A percentile compares a stretch with the other conserved stretches of the same genome.
These are phyloP conservation scores for Myxozyma geophila DNA, from an alignment of 805 yeast genomes.

Conservation along the genomic window DNA sequence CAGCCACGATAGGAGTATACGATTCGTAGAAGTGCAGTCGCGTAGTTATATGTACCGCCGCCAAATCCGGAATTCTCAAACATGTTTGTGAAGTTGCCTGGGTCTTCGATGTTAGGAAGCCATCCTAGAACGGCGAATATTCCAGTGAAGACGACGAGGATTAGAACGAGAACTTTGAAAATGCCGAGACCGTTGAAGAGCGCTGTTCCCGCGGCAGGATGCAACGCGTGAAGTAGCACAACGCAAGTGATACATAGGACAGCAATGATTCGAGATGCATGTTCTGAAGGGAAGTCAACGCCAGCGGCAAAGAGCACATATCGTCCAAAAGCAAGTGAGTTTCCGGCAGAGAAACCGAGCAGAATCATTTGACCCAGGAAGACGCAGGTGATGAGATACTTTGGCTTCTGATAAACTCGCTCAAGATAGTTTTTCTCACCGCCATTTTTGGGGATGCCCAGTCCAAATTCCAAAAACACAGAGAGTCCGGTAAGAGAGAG, in stretches of 20 bases:
- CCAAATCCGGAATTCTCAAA: conserved; percentile 51
- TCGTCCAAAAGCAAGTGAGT: conserved; percentile 67
- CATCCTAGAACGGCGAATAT: conserved; percentile 48
- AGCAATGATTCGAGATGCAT: conserved; percentile 54
- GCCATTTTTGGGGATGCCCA: conserved; percentile 67
- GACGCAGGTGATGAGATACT: conserved; percentile 55
- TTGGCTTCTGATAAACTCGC: conserved; percentile 59
- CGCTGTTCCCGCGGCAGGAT: conserved; percentile 56
- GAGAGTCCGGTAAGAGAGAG: conserved; percentile 59
- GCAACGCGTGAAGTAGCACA: conserved; percentile 53
- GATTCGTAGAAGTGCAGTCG: conserved; percentile 63
- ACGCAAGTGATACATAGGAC: conserved; percentile 54
- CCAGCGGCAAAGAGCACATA: conserved; percentile 56
- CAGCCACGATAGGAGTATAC: conserved; percentile 71
- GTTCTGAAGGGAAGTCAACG: conserved; percentile 45
- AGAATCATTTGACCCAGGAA: conserved; percentile 60
- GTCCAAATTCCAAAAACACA: conserved; percentile 68
- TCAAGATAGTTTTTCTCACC: conserved; percentile 73
- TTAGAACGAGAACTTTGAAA: conserved; percentile 57
- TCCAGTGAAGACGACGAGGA: conserved; percentile 57
- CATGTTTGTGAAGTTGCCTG: conserved; percentile 48
- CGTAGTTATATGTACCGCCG: conserved; percentile 54
- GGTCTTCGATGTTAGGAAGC: conserved; percentile 40
- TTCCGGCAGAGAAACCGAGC: conserved; percentile 65
- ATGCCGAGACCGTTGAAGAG: conserved; percentile 61